Base-by-base conservation (phyloP, 2,329 filamentous ascomycete genomes). In the Ophiosphaerella narmari region DNA sequence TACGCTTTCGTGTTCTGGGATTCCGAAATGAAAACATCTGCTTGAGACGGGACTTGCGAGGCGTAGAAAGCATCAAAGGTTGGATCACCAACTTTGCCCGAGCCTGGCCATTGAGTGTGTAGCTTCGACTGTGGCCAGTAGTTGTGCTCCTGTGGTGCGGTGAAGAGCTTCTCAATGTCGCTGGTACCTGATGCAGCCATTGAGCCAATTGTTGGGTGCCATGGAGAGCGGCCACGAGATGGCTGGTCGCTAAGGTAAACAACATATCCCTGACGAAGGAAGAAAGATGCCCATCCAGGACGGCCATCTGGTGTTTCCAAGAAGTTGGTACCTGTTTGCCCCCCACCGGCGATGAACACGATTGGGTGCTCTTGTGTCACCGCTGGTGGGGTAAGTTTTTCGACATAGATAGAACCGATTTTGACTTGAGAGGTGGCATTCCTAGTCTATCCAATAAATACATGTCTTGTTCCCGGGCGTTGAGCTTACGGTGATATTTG, bases 41-140 rank as follows among this genome's bases (percentile, higher is more conserved):
- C 56, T 14, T 69, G 62, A n/a, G 74, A 65, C 2, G 77, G 74
- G 1, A 76, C 68, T 23, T 80, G 70, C 0, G 75, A 74, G 5
- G 75, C 70, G 57, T 75, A 79, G 59, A 82, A 82, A 1, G 67
- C 69, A 50, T 80, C 75, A 56, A 85, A 85, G 14, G 70, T 62
- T 0, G 73, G 57, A 53, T 84, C 80, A 2, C 78, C 78, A 58
- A 56, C 49, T 8, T 48, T 43, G 2, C 71, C 73, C 8, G 60
- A 64, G 7, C 72, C 72, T 0, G 72, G 70, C 74, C 74, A 78
- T 63, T 79, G 74, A 2, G 74, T 77, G 60, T 79, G 77, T 4
- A 75, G 54, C 7, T 64, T 58, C 11, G 77, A 63, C 59, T 78
- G 74, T 0, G 76, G 77, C 72, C 75, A 78, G 16, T 70, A 60